These are phyloP conservation scores for Chaetomium fimeti DNA, from an alignment of 495 filamentous ascomycete genomes.

Conservation along the genomic window DNA sequence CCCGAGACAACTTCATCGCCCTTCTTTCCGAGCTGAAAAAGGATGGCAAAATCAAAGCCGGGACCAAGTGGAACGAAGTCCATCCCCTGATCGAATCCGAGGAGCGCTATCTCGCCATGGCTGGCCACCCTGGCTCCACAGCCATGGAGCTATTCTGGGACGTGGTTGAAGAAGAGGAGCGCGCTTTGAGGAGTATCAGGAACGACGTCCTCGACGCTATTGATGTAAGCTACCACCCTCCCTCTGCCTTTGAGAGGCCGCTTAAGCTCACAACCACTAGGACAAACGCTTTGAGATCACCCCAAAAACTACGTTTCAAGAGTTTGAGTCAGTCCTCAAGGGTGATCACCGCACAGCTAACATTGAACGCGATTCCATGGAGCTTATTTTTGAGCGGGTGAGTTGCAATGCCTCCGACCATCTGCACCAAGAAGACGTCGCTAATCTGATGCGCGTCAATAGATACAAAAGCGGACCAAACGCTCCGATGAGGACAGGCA, in stretches of 20 bases:
- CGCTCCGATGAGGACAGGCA: constrained; percentile 84
- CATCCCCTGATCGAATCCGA: constrained; percentile 76
- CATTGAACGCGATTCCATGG: constrained; percentile 71
- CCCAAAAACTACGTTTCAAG: constrained; percentile 78
- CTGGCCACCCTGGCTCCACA: constrained; percentile 82
- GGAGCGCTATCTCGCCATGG: constrained; percentile 76
- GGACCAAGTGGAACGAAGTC: constrained; percentile 84
- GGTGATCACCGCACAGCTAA: constrained; percentile 81
- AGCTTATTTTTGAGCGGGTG: constrained; percentile 76
- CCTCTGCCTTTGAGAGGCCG: background rate
- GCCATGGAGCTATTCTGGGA: constrained; percentile 98
- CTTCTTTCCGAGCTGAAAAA: constrained; percentile 71
- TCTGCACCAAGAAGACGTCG: background rate
- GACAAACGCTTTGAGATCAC: constrained; percentile 90
- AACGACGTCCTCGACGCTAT: constrained; percentile 88
- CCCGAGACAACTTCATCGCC: constrained; percentile 73
- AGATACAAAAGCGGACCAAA: constrained; percentile 66
- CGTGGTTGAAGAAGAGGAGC: constrained; percentile 88
- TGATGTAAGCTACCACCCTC: constrained; percentile 61
- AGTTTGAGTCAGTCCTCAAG: constrained; percentile 74
- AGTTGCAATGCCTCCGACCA: constrained; percentile 7
- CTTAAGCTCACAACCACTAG: constrained; percentile 43
- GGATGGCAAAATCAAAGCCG: constrained; percentile 83
- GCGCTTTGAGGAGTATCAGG: constrained; percentile 71
- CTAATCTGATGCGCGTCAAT: constrained; percentile 28